A percentile compares a stretch with the other conserved stretches of the same genome.
Evolutionary conservation across 371 early-diverging fungal genomes (phyloP).

Genomic region (Mortierella sp.): DNA sequence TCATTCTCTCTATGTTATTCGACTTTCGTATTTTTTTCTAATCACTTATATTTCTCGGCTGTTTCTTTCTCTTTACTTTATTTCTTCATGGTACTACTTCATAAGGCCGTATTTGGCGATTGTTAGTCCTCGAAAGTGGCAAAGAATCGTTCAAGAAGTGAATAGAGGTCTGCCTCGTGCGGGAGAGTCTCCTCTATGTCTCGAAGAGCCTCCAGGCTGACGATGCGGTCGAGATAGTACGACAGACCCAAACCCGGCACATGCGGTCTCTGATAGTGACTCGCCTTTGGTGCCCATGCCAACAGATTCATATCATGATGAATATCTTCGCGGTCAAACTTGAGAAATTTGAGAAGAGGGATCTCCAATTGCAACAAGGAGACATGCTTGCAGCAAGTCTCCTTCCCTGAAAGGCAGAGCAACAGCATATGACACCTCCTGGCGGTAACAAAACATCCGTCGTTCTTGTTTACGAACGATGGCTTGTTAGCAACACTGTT

Average conservation of each 20-base stretch:
- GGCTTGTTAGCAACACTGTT: neutral
- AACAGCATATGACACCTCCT: conserved; percentile 16
- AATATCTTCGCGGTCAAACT: neutral
- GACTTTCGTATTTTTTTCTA: too few species aligned
- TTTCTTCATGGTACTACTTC: too few species aligned
- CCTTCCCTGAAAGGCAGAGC: neutral
- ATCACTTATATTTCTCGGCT: too few species aligned
- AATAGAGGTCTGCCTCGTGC: neutral
- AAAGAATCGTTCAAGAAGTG: neutral
- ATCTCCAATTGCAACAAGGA: neutral
- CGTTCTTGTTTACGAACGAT: neutral
- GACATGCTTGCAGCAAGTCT: neutral
- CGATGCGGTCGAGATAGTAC: neutral
- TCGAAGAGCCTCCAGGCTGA: neutral
- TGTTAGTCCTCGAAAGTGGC: too few species aligned
- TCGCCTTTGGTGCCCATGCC: neutral
- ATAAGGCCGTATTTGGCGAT: too few species aligned
- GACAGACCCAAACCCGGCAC: neutral
- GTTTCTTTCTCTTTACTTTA: too few species aligned
- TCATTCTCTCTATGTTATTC: too few species aligned
- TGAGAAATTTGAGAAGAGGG: neutral
- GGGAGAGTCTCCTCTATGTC: neutral
- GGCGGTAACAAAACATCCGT: conserved; percentile 39
- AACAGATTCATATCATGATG: neutral
- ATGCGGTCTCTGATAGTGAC: neutral